Conservation (phyloP, 148 eudicot genomes). For the Persicaria tinctoria region DNA sequence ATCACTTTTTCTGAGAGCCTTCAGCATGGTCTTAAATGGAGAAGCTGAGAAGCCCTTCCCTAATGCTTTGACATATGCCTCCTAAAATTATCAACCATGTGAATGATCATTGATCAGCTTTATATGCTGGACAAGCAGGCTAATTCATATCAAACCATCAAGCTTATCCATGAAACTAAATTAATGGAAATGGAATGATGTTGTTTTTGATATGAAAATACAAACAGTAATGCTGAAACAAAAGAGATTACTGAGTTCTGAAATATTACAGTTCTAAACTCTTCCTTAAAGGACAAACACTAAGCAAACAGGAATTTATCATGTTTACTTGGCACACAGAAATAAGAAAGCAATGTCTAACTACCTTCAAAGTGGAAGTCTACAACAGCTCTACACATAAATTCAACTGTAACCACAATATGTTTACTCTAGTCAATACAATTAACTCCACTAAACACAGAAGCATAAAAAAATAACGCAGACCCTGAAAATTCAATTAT, state of each 20-base stretch:
- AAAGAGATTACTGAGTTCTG: neutral
- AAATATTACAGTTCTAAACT: neutral
- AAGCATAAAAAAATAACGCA: neutral
- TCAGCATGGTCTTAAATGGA: slow-evolving; percentile 73
- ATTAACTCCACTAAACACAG: neutral
- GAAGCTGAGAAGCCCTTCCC: slow-evolving; percentile 86
- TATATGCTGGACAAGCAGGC: neutral
- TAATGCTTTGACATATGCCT: slow-evolving; percentile 91
- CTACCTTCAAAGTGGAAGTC: slow-evolving; percentile 11
- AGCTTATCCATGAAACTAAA: neutral
- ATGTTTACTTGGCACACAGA: neutral
- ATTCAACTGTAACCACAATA: neutral
- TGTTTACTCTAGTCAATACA: neutral
- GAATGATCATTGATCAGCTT: neutral
- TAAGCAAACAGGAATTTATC: neutral
- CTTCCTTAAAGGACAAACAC: neutral
- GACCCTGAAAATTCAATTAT: neutral
- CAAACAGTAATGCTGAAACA: neutral
- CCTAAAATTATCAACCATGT: slow-evolving; percentile 31
- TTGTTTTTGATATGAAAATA: too few species aligned
- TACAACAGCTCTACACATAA: neutral
- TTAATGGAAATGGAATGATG: too few species aligned
- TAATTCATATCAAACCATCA: neutral
- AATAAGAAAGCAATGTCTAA: neutral
- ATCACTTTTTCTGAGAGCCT: slow-evolving; percentile 18